Percentiles rank a stretch among this genome's conserved stretches.
Evolutionary conservation across 129 eudicot species (phyloP).

Genomic region (Flaveria ramosissima): DNA sequence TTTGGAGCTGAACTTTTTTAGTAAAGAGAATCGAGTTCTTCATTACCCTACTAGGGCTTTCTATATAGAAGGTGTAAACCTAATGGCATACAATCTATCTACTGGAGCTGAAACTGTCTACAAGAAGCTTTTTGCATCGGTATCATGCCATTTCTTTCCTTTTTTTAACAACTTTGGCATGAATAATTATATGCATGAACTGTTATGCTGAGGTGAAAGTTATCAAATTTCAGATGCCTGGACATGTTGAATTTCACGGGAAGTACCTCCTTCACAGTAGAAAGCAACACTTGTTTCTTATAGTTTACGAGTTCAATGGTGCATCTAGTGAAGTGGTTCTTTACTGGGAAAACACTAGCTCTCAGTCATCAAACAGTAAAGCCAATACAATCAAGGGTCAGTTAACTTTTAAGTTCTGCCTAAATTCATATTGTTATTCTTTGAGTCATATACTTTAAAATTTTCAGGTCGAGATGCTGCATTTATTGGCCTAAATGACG

Average conservation of each 20-base stretch:
- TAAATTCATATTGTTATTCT: slow-evolving; percentile 19
- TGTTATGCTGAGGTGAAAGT: slow-evolving; percentile 23
- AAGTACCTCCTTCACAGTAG: slow-evolving; percentile 72
- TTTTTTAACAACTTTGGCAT: background rate
- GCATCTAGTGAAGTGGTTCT: slow-evolving; percentile 79
- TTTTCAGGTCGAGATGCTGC: slow-evolving; percentile 90
- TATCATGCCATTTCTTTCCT: slow-evolving; percentile 33
- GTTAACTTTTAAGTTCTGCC: slow-evolving; percentile 19
- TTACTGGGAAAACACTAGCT: slow-evolving; percentile 85
- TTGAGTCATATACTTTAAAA: slow-evolving; percentile 20
- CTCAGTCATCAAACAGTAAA: slow-evolving; percentile 81
- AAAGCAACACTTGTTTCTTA: slow-evolving; percentile 89
- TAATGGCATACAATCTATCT: slow-evolving; percentile 88
- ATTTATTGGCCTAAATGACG: slow-evolving; percentile 83
- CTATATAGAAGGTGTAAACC: slow-evolving; percentile 84
- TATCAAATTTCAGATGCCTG: slow-evolving; percentile 73
- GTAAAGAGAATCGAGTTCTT: slow-evolving; percentile 83
- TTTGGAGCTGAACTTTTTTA: slow-evolving; percentile 91
- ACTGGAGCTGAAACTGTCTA: slow-evolving; percentile 83
- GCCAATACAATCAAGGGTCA: slow-evolving; percentile 79
- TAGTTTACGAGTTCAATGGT: slow-evolving; percentile 81
- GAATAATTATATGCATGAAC: slow-evolving; percentile 22
- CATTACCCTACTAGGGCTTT: slow-evolving; percentile 96
- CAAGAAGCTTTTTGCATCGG: slow-evolving; percentile 94
- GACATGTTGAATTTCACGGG: slow-evolving; percentile 72